A percentile compares a stretch with the other conserved stretches of the same genome.
These are phyloP conservation scores for Purshia tridentata DNA, from an alignment of 306 rosid genomes.

Conservation along the genomic window DNA sequence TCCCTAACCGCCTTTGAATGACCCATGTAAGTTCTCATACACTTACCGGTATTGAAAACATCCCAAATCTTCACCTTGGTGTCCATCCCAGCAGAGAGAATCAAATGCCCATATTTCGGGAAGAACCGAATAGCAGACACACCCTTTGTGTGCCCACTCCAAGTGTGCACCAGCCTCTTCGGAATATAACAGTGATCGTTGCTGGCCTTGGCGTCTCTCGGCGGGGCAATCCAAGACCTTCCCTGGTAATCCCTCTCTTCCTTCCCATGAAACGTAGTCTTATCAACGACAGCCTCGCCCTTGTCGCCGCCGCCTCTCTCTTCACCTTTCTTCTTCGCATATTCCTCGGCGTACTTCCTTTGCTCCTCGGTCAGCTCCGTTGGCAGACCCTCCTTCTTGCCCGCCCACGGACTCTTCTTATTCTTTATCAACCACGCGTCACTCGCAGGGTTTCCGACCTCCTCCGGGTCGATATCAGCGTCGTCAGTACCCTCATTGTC, in stretches of 20 bases:
- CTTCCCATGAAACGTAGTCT: slow-evolving; percentile 90
- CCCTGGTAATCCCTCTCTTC: slow-evolving; percentile 98
- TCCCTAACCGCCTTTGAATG: slow-evolving; percentile 88
- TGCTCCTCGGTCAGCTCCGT: slow-evolving; percentile 84
- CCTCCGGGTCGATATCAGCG: slow-evolving; percentile 21
- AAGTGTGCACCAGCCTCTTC: slow-evolving; percentile 91
- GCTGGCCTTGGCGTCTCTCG: slow-evolving; percentile 84
- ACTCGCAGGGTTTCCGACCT: slow-evolving; percentile 70
- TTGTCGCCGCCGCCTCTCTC: slow-evolving; percentile 79
- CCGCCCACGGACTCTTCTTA: slow-evolving; percentile 90
- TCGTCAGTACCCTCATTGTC: slow-evolving; percentile 25
- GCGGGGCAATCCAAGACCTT: slow-evolving; percentile 94
- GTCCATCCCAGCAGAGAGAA: slow-evolving; percentile 89
- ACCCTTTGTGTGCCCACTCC: slow-evolving; percentile 98
- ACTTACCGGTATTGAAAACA: slow-evolving; percentile 87
- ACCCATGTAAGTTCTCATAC: slow-evolving; percentile 98
- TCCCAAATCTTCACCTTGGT: slow-evolving; percentile 98
- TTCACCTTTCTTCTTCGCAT: slow-evolving; percentile 95
- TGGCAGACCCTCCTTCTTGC: slow-evolving; percentile 81
- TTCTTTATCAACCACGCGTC: slow-evolving; percentile 83
- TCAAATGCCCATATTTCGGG: slow-evolving; percentile 86
- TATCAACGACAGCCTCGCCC: slow-evolving; percentile 64
- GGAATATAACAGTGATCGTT: slow-evolving; percentile 96
- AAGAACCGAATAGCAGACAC: slow-evolving; percentile 92
- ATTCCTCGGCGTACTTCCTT: slow-evolving; percentile 84